A percentile compares a stretch with the other conserved stretches of the same genome.
Evolutionary conservation across 441 rosid species (phyloP).

Genomic region (Jatropha podagrica): DNA sequence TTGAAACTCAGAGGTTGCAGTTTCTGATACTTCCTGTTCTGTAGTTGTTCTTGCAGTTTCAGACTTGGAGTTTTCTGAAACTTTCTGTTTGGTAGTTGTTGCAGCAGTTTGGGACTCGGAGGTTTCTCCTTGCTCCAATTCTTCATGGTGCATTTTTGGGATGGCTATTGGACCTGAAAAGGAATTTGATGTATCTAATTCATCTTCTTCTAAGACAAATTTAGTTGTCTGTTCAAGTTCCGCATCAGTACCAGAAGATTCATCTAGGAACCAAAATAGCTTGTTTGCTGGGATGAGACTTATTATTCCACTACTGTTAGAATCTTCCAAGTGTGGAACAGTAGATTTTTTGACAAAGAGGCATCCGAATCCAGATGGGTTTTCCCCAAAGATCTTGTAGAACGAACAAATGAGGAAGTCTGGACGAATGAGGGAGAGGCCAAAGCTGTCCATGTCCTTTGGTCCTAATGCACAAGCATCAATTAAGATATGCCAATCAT

Average conservation of each 20-base stretch:
- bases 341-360: conserved; percentile 81
- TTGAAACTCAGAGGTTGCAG: conserved; percentile 24
- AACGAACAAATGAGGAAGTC: conserved; percentile 85
- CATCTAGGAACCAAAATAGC: conserved; percentile 37
- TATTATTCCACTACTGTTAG: conserved; percentile 61
- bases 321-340: conserved; percentile 50
- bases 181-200: conserved; percentile 36
- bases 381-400: conserved; percentile 89
- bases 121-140: conserved; percentile 33
- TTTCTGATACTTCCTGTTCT: conserved; percentile 12
- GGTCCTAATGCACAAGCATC: conserved; percentile 94
- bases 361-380: conserved; percentile 94
- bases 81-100: conserved; percentile 1
- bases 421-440: conserved; percentile 74
- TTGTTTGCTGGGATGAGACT: conserved; percentile 56
- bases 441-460: conserved; percentile 90
- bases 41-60: conserved; percentile 17
- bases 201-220: conserved; percentile 25
- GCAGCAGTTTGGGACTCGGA: conserved; percentile 22
- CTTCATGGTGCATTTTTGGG: conserved; percentile 23
- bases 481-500: conserved; percentile 82
- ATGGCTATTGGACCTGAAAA: conserved; percentile 39
- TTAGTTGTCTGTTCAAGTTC: conserved; percentile 26
- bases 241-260: conserved; percentile 37
- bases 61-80: conserved; percentile 20